Evolutionary conservation across 257 asterid genomes (phyloP).

Genomic region (Fraxinus cuspidata): DNA sequence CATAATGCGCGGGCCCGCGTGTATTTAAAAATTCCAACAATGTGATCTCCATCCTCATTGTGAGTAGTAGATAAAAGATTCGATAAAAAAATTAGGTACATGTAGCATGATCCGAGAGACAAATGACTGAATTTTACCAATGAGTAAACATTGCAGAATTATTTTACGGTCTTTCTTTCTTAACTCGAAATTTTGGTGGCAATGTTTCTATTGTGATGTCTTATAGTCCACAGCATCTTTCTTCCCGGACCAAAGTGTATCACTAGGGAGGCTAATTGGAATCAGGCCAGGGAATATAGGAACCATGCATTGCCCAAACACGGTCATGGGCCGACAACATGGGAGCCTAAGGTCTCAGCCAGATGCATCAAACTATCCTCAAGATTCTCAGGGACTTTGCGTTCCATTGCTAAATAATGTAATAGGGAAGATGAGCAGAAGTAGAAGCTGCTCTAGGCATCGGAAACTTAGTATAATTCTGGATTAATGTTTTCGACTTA

Average conservation of each 20-base stretch:
- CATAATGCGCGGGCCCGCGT: too few species aligned
- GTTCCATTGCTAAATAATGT: conserved; percentile 31
- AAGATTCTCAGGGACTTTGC: conserved; percentile 26
- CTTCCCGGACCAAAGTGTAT: conserved; percentile 44
- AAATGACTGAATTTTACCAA: neutral
- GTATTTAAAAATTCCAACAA: too few species aligned
- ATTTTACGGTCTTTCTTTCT: neutral
- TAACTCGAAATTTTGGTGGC: neutral
- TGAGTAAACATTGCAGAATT: neutral
- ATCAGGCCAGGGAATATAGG: conserved; percentile 36
- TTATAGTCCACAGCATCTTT: conserved; percentile 46
- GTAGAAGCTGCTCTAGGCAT: conserved; percentile 29
- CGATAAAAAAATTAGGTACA: too few species aligned
- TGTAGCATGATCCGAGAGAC: too few species aligned
- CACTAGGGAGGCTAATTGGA: conserved; percentile 47
- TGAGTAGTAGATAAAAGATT: too few species aligned
- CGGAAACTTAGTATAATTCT: neutral
- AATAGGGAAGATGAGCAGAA: conserved; percentile 28
- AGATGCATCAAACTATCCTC: neutral
- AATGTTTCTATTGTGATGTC: neutral
- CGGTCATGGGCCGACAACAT: conserved; percentile 9
- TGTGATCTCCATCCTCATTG: too few species aligned
- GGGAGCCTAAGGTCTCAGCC: conserved; percentile 3
- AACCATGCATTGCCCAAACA: conserved; percentile 18
- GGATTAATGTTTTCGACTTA: neutral